These are phyloP conservation scores for Diaporthe sp. DNA, from an alignment of 2,329 filamentous ascomycete species.

Conservation along the genomic window DNA sequence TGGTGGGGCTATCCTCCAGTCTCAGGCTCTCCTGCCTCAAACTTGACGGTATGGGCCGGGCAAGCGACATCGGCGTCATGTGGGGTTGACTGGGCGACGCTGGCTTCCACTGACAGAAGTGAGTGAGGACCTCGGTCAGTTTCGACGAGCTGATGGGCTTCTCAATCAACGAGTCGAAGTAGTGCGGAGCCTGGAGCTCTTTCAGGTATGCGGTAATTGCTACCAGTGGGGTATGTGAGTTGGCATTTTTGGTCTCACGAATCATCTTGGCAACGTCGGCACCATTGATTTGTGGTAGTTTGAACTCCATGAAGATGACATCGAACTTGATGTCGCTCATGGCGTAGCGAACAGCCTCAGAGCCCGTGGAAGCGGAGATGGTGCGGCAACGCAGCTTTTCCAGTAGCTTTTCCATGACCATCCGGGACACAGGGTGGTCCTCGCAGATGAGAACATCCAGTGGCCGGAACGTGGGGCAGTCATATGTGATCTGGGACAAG, in stretches of 20 bases:
- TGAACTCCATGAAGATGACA: conserved; percentile 98
- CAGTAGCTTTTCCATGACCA: conserved; percentile 98
- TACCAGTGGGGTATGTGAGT: conserved; percentile 93
- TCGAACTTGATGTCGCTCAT: conserved; percentile 99
- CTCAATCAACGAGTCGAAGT: conserved; percentile 95
- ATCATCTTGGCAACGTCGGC: conserved; percentile 98
- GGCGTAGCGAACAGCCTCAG: conserved; percentile 91
- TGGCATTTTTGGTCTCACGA: conserved; percentile 93
- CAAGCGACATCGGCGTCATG: conserved; percentile 56
- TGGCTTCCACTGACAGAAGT: conserved; percentile 93
- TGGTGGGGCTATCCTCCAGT: conserved; percentile 85
- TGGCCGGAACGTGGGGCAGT: conserved; percentile 88
- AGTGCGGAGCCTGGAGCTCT: conserved; percentile 92
- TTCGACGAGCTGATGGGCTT: conserved; percentile 96
- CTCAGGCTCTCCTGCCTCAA: conserved; percentile 72
- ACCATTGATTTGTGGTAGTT: conserved; percentile 92
- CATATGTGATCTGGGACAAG: conserved; percentile 88
- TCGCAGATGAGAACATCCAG: conserved; percentile 96
- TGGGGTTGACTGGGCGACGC: conserved; percentile 63
- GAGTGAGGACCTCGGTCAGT: conserved; percentile 85
- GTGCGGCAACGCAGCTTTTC: conserved; percentile 96
- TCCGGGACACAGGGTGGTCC: conserved; percentile 93
- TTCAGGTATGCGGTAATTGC: conserved; percentile 98
- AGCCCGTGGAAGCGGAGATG: conserved; percentile 89
- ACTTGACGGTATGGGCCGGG: conserved; percentile 70